Evolutionary conservation across 177 flowering plant species (phyloP).

Genomic region (Tripterygium wilfordii): DNA sequence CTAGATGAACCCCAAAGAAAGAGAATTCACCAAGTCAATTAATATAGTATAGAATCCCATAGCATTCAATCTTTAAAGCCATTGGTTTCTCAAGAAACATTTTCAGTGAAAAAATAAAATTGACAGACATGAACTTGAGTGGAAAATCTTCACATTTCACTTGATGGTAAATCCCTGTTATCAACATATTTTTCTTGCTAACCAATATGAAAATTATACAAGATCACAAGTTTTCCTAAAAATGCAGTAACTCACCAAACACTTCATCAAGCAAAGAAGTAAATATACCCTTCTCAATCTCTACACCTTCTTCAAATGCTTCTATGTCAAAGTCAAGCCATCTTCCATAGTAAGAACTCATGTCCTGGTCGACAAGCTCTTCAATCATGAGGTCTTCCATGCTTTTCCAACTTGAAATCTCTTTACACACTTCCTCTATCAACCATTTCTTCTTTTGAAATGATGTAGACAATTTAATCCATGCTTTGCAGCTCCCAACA

Average conservation of each 20-base stretch:
- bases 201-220: too few relatives aligned
- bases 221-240: too few relatives aligned
- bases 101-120: too few relatives aligned
- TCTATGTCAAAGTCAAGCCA: constrained; percentile 49
- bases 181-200: too few relatives aligned
- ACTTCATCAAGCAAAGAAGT: constrained; percentile 43
- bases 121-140: too few relatives aligned
- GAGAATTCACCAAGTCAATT: too few relatives aligned
- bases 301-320: constrained; percentile 42
- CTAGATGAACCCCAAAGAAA: too few relatives aligned
- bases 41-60: too few relatives aligned
- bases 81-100: too few relatives aligned
- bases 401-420: constrained; percentile 31
- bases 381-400: constrained; percentile 48
- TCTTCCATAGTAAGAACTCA: constrained; percentile 43
- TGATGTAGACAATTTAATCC: constrained; percentile 20
- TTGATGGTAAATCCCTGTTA: too few relatives aligned
- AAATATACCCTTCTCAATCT: constrained; percentile 34
- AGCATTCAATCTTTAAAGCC: too few relatives aligned
- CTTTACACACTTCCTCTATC: constrained; percentile 39
- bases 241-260: constrained; percentile 29
- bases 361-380: constrained; percentile 54
- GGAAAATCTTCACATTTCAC: too few relatives aligned
- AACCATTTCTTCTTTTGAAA: constrained; percentile 17
- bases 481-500: constrained; percentile 23